These are phyloP conservation scores for Mycena crocata DNA, from an alignment of 768 basidiomycete species.

Conservation along the genomic window DNA sequence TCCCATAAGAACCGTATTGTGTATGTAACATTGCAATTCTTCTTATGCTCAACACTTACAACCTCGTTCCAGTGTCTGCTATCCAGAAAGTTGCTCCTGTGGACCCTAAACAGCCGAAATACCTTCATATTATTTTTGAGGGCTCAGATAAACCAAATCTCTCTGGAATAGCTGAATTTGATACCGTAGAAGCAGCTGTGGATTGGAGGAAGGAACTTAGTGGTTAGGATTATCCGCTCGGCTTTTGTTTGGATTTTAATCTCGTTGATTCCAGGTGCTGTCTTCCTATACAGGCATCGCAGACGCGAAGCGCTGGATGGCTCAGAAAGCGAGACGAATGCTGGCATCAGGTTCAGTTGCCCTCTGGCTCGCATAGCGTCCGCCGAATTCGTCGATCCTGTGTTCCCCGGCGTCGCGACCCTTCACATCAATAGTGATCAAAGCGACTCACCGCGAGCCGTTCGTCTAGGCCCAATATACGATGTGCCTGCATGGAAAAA, in stretches of 20 bases:
- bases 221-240: constrained; percentile 43
- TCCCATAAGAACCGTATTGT: constrained; percentile 63
- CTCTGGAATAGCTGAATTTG: constrained; percentile 58
- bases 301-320: constrained; percentile 48
- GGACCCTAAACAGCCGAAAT: constrained; percentile 58
- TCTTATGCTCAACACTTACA: neutral
- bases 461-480: constrained; percentile 30
- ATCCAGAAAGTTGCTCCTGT: constrained; percentile 57
- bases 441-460: neutral
- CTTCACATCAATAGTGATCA: constrained; percentile 26
- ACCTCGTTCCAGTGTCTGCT: constrained; percentile 55
- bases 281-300: constrained; percentile 59
- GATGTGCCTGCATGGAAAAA: constrained; percentile 40
- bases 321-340: constrained; percentile 42
- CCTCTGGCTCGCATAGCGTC: constrained; percentile 54
- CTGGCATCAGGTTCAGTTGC: constrained; percentile 59
- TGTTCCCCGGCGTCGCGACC: constrained; percentile 42
- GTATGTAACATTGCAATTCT: constrained; percentile 48
- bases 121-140: constrained; percentile 52
- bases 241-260: neutral
- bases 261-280: constrained; percentile 46
- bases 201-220: constrained; percentile 63
- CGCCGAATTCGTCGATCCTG: constrained; percentile 35
- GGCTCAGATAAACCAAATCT: constrained; percentile 35
- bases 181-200: constrained; percentile 65